phyloP scores from a whole-genome alignment of 2,329 filamentous ascomycete genomes.

The Cercospora brassicicola region DNA sequence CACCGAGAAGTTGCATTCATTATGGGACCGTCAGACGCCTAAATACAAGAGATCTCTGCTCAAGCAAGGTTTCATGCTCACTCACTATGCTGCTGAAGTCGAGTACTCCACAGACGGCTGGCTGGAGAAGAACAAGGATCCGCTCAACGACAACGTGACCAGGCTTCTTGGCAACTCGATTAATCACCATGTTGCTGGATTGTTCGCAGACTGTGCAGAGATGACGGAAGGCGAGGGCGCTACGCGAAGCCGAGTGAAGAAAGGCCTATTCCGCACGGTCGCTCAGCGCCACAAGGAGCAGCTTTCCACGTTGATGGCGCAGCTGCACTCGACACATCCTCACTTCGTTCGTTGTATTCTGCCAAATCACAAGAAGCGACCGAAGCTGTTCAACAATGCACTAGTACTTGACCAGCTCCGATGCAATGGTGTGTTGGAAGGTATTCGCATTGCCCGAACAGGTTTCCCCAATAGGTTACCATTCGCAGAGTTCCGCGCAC shows the following conservation, averaged over 20 bases:
- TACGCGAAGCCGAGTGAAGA: constrained; percentile 81
- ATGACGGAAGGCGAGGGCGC: constrained; percentile 70
- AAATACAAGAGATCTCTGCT: constrained; percentile 90
- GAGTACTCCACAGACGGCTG: constrained; percentile 94
- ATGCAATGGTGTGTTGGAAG: constrained; percentile 98
- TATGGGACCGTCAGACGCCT: constrained; percentile 93
- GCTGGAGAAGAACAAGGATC: constrained; percentile 99
- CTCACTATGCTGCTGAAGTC: constrained; percentile 95
- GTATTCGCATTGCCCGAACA: constrained; percentile 93
- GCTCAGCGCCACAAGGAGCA: constrained; percentile 98
- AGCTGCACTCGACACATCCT: constrained; percentile 92
- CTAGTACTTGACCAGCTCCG: constrained; percentile 97
- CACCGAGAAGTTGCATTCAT: constrained; percentile 91
- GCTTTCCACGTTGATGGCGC: constrained; percentile 90
- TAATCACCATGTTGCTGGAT: constrained; percentile 76
- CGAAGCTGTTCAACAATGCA: constrained; percentile 86
- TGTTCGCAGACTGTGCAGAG: constrained; percentile 88
- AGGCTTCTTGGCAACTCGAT: constrained; percentile 78
- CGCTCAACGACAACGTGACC: constrained; percentile 94
- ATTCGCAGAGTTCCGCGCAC: constrained; percentile 90
- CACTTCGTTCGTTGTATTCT: constrained; percentile 98
- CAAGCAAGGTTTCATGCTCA: constrained; percentile 89
- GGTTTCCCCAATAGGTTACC: constrained; percentile 92
- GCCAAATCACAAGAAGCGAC: constrained; percentile 95
- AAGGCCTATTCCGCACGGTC: constrained; percentile 92